phyloP scores from a whole-genome alignment of 169 alveolate species.

The Fabrea salina region DNA sequence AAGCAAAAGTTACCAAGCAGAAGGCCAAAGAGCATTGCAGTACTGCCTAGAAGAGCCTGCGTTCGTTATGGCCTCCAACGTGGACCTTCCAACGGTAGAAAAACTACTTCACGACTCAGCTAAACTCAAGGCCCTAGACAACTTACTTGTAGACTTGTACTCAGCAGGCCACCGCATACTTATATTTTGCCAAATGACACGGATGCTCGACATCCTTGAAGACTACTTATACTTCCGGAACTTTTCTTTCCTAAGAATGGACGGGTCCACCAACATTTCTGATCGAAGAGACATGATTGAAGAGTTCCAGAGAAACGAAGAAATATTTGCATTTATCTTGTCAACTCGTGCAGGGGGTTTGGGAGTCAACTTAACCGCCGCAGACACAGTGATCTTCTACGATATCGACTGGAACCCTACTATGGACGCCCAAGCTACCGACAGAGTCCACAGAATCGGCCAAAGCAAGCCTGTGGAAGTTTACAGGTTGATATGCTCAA shows the following conservation, averaged over 20 bases:
- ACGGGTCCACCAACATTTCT: slow-evolving; percentile 70
- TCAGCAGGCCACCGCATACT: slow-evolving; percentile 79
- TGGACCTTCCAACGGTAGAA: slow-evolving; percentile 63
- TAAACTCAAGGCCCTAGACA: slow-evolving; percentile 54
- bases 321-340: slow-evolving; percentile 82
- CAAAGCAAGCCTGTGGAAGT: slow-evolving; percentile 97
- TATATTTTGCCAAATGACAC: slow-evolving; percentile 81
- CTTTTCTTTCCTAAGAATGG: slow-evolving; percentile 66
- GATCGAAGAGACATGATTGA: slow-evolving; percentile 79
- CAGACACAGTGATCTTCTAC: slow-evolving; percentile 98
- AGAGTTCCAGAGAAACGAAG: slow-evolving; percentile 74
- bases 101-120: slow-evolving; percentile 71
- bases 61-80: slow-evolving; percentile 44
- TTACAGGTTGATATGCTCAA: slow-evolving; percentile 93
- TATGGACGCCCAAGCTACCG: slow-evolving; percentile 99
- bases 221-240: slow-evolving; percentile 68
- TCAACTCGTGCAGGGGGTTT: slow-evolving; percentile 94
- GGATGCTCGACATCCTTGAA: slow-evolving; percentile 67
- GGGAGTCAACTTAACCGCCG: slow-evolving; percentile 95
- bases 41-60: not conserved
- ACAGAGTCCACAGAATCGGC: slow-evolving; percentile 98
- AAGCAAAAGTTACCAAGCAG: not conserved
- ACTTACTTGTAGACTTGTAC: not conserved
- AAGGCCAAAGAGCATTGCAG: slow-evolving; percentile 2
- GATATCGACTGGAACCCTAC: slow-evolving; percentile 99